Base-by-base conservation (phyloP, 1,139 yeast genomes). In the Hansenula anomala region DNA sequence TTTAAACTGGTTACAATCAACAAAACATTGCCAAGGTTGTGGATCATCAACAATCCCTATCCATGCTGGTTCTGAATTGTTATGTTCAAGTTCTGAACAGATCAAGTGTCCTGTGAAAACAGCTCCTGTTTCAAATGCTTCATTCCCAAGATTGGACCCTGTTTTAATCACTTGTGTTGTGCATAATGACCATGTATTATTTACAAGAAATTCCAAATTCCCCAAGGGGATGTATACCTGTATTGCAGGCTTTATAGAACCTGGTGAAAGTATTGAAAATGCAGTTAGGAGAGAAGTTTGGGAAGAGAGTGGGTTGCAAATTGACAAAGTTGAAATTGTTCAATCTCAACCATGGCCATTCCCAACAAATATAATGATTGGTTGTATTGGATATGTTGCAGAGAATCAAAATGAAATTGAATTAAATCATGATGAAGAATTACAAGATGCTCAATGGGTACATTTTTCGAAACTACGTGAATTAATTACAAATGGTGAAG, bases 301-400 rank as follows among this genome's bases (percentile, higher is more conserved):
- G 89, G 98, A 90, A 59, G 98, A 90, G 61, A 78, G 96, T 3
- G 98, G 98, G 2, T 82, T 89, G 24, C 67, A 62, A 25, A 79
- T 84, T 38, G 68, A 34, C 2, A 66, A 71, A 28, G 83, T 89
- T 20, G 58, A 67, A 34, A 71, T 89, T 36, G 68, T 82, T 25
- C 69, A 78, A 55, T 77, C 92, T 6, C 97, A 89, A 61, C 96
- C 97, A 8, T 89, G 97, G 97, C 98, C 97, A 19, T 90, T 78
- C 63, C 97, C 97, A 1, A 87, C 86, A 1, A 88, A 84, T 57
- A 65, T 90, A 51, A 90, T 90, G 97, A 71, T 92, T 50, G 97
- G 97, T 9, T 89, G 97, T 60, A 62, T 89, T 42, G 97, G 88
- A 0, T 68, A 73, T 23, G 83, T 80, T 1, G n/a, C 85, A 81